Evolutionary conservation across 805 yeast genomes (phyloP), one percentile per base, ranked within the genome.

Genomic region (Ogataea degrootiae): DNA sequence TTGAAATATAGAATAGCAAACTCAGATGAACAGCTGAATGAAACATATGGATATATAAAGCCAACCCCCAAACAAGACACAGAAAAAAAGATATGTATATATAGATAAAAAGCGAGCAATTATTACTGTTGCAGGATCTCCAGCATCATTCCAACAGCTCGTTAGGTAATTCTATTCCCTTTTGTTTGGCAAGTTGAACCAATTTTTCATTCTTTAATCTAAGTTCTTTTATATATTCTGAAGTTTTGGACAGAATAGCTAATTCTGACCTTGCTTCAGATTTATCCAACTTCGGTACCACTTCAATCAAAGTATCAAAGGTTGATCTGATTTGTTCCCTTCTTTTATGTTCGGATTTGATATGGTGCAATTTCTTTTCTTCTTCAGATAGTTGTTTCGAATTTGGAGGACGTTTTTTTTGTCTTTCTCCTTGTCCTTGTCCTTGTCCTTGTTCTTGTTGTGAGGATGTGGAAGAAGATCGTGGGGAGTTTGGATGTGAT

Each of bases 281-380:
- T n/a, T 74, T 73, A 1, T 77, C 72, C 39, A 91, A 69, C 8
- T 77, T 81, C 0, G 97, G 97, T 1, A 94, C 89, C 8, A 87
- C 63, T 1, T 75, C 72, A 0, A 90, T 91, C 21, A 91, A 72
- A 46, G 76, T 77, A 57, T 87, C 95, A 59, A 88, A 91, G 9
- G 89, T 91, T 9, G 82, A 77, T 40, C 97, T 72, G 21, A 92
- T 88, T 38, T 91, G 88, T 54, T 83, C 88, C 51, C 98, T 73
- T 57, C 98, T 73, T 59, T 85, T 86, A 62, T 89, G 91, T 62
- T 91, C 98, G 0, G 81, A 83, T 57, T 57, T 53, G 16, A 66
- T 65, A 44, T 68, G 72, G 43, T 68, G 68, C 15, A 56, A 46
- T 46, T 66, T 68, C 51, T 62, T 65, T 53, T 67, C 67, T 38